Evolutionary conservation across 2,329 filamentous ascomycete species (phyloP), one percentile per base, ranked within the genome.

Genomic region (Apiospora kogelbergensis): DNA sequence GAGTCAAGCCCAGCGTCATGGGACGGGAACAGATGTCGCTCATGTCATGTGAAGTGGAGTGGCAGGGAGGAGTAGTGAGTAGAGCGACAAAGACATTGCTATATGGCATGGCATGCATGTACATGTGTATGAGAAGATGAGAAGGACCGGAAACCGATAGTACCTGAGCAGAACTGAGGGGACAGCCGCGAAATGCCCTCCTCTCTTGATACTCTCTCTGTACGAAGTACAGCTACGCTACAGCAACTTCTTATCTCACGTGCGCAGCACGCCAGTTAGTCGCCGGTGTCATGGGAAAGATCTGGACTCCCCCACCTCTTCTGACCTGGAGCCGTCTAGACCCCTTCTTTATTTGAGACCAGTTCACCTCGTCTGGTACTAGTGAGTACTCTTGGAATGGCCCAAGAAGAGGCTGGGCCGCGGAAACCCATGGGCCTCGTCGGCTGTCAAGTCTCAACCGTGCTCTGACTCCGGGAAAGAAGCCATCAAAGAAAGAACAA

Each of bases 171-270:
- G n/a, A n/a, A n/a, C n/a, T n/a, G n/a, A n/a, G n/a, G n/a, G n/a
- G n/a, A n/a, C n/a, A n/a, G n/a, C n/a, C n/a, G n/a, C n/a, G n/a
- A n/a, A n/a, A n/a, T n/a, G n/a, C n/a, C n/a, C n/a, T n/a, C n/a
- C n/a, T n/a, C n/a, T n/a, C n/a, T n/a, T n/a, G n/a, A n/a, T n/a
- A n/a, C n/a, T n/a, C n/a, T n/a, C n/a, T n/a, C n/a, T n/a, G n/a
- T n/a, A n/a, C n/a, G n/a, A n/a, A n/a, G n/a, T n/a, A n/a, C n/a
- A n/a, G n/a, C n/a, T n/a, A n/a, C n/a, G n/a, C n/a, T n/a, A n/a
- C n/a, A n/a, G n/a, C 40, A 42, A 15, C 22, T 53, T 53, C 20
- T 65, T 65, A 65, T 65, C 40, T 42, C 63, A 65, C 63, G 63
- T 65, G 63, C 37, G 22, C 37, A 5, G 13, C 40, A 5, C 40